Conservation (phyloP, 805 yeast genomes). For the Ogataea corticis region DNA sequence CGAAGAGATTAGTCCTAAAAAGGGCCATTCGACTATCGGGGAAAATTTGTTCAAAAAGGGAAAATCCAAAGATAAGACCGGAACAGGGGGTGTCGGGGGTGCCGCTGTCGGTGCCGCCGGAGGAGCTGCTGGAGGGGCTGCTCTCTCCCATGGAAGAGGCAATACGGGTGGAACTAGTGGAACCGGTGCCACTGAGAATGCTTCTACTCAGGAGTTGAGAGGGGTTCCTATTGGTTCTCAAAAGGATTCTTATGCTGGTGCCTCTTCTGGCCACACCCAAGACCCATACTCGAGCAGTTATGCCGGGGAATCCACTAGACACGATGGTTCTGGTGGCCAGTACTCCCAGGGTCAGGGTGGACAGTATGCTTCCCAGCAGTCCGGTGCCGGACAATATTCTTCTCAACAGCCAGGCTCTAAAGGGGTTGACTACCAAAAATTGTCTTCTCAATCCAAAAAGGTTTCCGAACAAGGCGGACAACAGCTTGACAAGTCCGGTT, state of each 20-base stretch:
- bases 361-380: too few species aligned
- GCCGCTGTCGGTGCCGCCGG: conserved; percentile 17
- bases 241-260: neutral
- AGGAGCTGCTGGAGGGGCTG: conserved; percentile 5
- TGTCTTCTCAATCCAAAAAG: conserved; percentile 11
- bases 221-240: conserved; percentile 5
- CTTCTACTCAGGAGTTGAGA: conserved; percentile 12
- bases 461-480: conserved; percentile 11
- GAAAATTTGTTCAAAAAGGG: conserved; percentile 4
- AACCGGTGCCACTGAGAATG: conserved; percentile 4
- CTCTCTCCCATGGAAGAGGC: neutral
- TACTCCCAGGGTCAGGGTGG: too few species aligned
- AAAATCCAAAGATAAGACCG: neutral
- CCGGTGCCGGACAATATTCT: neutral
- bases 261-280: neutral
- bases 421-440: conserved; percentile 9
- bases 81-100: conserved; percentile 5
- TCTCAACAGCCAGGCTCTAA: neutral
- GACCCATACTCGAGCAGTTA: conserved; percentile 9
- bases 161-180: conserved; percentile 3
- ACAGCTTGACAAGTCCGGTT: conserved; percentile 13
- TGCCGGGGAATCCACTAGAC: neutral
- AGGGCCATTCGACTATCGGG: conserved; percentile 9
- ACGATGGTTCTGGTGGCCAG: neutral
- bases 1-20: conserved; percentile 9